Base-by-base conservation (phyloP, 208 protist species). In the Crithidia bombi region DNA sequence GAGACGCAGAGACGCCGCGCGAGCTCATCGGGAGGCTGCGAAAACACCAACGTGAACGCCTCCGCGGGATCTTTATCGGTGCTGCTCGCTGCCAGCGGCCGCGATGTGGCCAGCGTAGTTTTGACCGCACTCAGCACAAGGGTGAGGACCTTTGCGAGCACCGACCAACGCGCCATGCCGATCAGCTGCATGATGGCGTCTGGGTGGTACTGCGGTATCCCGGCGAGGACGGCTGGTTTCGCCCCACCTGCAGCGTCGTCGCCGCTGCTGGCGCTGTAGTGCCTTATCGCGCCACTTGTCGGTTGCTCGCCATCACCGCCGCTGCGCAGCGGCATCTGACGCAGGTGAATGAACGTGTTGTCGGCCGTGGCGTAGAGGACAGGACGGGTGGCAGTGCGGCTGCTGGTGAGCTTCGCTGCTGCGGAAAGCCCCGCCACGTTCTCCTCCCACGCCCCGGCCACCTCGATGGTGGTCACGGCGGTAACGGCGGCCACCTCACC, bases 141-240 rank as follows among this genome's bases (percentile, higher is more conserved):
- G 23, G 55, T 35, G 46, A 89, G 69, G 36, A 88, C 64, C 44
- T 58, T 70, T 0, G 44, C 56, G 30, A 90, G 65, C 38, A 85
- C 66, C 10, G 54, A 57, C 85, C 87, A 92, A 12, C 72, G 74
- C 32, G 69, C 87, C 75, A 89, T 82, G 17, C 81, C 80, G 56
- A 92, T 84, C 55, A 92, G 82, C 71, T 90, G 84, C 83, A 92
- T 83, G 30, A 92, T 17, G 21, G 71, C 50, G 63, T 90, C 87
- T 5, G 83, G 83, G 55, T 92, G 87, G 68, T 87, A 88, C 59
- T 78, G 77, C 30, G 79, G 59, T 14, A 88, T 49, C 30, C 38
- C 62, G 39, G 50, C 25, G 23, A 47, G 47, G 9, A 9, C 44
- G 28, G 46, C 35, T 4, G 50, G 33, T 28, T 19, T 15, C 9